Conservation (phyloP, 2,329 filamentous ascomycete genomes). For the Diaporthe citri region DNA sequence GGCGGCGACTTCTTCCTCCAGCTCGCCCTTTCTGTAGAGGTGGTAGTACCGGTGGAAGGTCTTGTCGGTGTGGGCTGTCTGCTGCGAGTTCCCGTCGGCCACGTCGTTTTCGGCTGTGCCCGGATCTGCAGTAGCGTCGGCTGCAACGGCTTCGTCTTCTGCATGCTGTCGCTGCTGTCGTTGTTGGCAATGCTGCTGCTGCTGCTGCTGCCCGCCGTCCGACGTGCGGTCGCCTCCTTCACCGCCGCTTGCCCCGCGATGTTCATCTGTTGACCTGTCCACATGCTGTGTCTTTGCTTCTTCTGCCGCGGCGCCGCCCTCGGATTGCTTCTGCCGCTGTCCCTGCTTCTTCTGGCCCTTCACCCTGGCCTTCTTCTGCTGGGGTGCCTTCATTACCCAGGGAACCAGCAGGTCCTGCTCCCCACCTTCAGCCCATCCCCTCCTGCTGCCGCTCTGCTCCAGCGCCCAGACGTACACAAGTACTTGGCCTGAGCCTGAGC, state of each 20-base stretch:
- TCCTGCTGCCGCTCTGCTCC: slow-evolving; percentile 86
- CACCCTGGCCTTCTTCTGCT: slow-evolving; percentile 44
- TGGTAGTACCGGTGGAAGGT: slow-evolving; percentile 95
- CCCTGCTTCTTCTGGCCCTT: slow-evolving; percentile 30
- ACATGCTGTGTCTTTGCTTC: slow-evolving; percentile 21
- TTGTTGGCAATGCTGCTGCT: slow-evolving; percentile 15
- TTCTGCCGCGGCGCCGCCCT: not conserved
- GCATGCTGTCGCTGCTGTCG: slow-evolving; percentile 9
- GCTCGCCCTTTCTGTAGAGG: slow-evolving; percentile 86
- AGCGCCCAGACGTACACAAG: slow-evolving; percentile 96
- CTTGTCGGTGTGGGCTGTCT: slow-evolving; percentile 53
- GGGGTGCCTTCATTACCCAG: slow-evolving; percentile 78
- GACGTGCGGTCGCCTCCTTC: slow-evolving; percentile 29
- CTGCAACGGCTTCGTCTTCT: slow-evolving; percentile 9
- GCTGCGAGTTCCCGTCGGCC: slow-evolving; percentile 33
- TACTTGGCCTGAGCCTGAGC: slow-evolving; percentile 62
- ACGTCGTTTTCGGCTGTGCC: slow-evolving; percentile 28
- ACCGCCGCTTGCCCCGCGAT: slow-evolving; percentile 36
- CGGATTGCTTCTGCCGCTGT: slow-evolving; percentile 18
- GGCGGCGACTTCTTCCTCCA: slow-evolving; percentile 81
- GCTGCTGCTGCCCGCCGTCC: slow-evolving; percentile 23
- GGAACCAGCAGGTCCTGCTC: slow-evolving; percentile 95
- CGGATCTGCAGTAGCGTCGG: slow-evolving; percentile 31
- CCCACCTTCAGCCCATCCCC: slow-evolving; percentile 88
- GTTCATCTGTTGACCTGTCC: slow-evolving; percentile 27